Evolutionary conservation across 139 green algal species (phyloP), one percentile per base, ranked within the genome.

Genomic region (Chlorella sp.): DNA sequence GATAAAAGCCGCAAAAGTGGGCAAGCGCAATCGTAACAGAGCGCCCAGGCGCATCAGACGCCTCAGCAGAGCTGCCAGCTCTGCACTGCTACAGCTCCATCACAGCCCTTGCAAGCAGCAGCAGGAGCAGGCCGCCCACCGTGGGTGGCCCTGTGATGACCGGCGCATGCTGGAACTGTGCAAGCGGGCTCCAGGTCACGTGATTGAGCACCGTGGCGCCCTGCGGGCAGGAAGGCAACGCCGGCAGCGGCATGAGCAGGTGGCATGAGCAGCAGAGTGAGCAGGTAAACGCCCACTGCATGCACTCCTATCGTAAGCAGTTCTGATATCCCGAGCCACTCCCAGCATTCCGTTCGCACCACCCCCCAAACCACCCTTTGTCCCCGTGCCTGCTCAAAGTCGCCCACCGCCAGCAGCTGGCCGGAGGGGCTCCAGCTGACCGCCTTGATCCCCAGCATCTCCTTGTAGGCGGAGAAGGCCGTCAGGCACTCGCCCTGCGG

Each of bases 321-420:
- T n/a, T n/a, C n/a, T n/a, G n/a, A n/a, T n/a, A n/a, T n/a, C n/a
- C n/a, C n/a, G n/a, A n/a, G n/a, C n/a, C n/a, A n/a, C n/a, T n/a
- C n/a, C n/a, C n/a, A n/a, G n/a, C n/a, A n/a, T n/a, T n/a, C n/a
- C n/a, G n/a, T n/a, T n/a, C n/a, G n/a, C n/a, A n/a, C n/a, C n/a
- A n/a, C n/a, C n/a, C n/a, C n/a, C n/a, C n/a, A n/a, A n/a, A n/a
- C n/a, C n/a, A n/a, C n/a, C n/a, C n/a, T n/a, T n/a, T 28, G 26
- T n/a, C 60, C 36, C 26, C 84, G 12, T 63, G 88, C 92, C 87
- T 94, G 86, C 73, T 96, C 94, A 78, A 91, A 96, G 69, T 89
- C 94, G 20, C 95, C 95, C 28, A 96, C 78, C 34, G 93, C 92
- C 25, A 98, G 89, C 68, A 96, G 65, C 73, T 96, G 88, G 17